A percentile compares a stretch with the other conserved stretches of the same genome.
Conservation (phyloP, 108 stramenopile genomes). For the Craspedostauros australis region DNA sequence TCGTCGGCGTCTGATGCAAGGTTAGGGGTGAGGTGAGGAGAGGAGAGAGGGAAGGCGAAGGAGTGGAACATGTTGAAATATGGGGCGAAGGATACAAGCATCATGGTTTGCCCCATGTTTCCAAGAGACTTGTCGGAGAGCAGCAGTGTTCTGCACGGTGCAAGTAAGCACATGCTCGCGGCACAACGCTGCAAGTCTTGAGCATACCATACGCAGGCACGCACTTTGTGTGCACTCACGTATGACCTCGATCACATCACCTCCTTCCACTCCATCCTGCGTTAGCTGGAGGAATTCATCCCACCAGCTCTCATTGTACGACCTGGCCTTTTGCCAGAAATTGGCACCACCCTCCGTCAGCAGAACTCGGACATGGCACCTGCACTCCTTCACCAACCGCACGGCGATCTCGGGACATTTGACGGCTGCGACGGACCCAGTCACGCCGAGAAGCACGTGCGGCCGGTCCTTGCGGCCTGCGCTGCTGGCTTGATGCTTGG, state of each 20-base stretch:
- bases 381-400: slow-evolving; percentile 28
- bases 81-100: background rate
- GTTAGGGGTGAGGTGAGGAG: too few relatives aligned
- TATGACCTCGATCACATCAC: slow-evolving; percentile 12
- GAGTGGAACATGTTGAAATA: slow-evolving; percentile 5
- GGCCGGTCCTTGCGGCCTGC: background rate
- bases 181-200: too few relatives aligned
- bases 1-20: slow-evolving; percentile 50
- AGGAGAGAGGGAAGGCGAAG: slow-evolving; percentile 1
- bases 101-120: background rate
- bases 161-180: background rate
- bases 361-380: slow-evolving; percentile 47
- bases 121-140: too few relatives aligned
- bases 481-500: background rate
- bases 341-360: slow-evolving; percentile 58
- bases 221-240: slow-evolving; percentile 4
- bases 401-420: slow-evolving; percentile 84
- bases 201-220: too few relatives aligned
- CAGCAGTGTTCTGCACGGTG: too few relatives aligned
- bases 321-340: slow-evolving; percentile 65
- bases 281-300: slow-evolving; percentile 21
- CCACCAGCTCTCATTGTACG: slow-evolving; percentile 60
- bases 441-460: slow-evolving; percentile 64
- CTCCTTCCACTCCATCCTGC: background rate
- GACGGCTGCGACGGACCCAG: slow-evolving; percentile 86